Conservation (phyloP, 1,284 basidiomycete species). For the Leucoagaricus sp. region DNA sequence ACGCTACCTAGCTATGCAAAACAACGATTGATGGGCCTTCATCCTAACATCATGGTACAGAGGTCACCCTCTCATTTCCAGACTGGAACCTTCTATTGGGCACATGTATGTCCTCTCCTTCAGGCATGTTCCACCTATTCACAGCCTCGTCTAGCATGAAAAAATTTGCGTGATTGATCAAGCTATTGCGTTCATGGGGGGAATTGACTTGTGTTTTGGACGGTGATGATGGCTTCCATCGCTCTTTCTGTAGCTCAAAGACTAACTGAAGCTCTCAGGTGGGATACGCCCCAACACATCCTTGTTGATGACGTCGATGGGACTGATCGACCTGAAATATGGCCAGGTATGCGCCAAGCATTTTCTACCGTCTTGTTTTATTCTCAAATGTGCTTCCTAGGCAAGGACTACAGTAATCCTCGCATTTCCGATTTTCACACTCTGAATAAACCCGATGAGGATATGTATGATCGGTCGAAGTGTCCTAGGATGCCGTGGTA, state of each 20-base stretch:
- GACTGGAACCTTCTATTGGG: slow-evolving; percentile 98
- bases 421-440: slow-evolving; percentile 87
- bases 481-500: slow-evolving; percentile 97
- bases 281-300: slow-evolving; percentile 96
- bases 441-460: slow-evolving; percentile 89
- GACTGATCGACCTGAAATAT: slow-evolving; percentile 70
- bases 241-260: too few species aligned
- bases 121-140: background rate
- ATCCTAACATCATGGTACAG: slow-evolving; percentile 96
- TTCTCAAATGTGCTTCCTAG: slow-evolving; percentile 33
- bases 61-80: slow-evolving; percentile 97
- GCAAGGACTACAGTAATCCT: slow-evolving; percentile 94
- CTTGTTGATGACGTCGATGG: slow-evolving; percentile 83
- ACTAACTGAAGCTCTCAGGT: slow-evolving; percentile 46
- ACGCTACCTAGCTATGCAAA: slow-evolving; percentile 78
- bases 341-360: slow-evolving; percentile 63
- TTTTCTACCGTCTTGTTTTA: background rate
- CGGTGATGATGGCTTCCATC: slow-evolving; percentile 40
- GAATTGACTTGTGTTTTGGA: slow-evolving; percentile 92
- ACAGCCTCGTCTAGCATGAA: slow-evolving; percentile 71
- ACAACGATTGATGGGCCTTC: slow-evolving; percentile 80
- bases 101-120: slow-evolving; percentile 60
- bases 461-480: slow-evolving; percentile 91
- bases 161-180: slow-evolving; percentile 98
- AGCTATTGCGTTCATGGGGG: slow-evolving; percentile 97